A percentile compares a stretch with the other conserved stretches of the same genome.
Conservation (phyloP, 1,139 yeast genomes). For the Casaregolazyma suthepensis region DNA sequence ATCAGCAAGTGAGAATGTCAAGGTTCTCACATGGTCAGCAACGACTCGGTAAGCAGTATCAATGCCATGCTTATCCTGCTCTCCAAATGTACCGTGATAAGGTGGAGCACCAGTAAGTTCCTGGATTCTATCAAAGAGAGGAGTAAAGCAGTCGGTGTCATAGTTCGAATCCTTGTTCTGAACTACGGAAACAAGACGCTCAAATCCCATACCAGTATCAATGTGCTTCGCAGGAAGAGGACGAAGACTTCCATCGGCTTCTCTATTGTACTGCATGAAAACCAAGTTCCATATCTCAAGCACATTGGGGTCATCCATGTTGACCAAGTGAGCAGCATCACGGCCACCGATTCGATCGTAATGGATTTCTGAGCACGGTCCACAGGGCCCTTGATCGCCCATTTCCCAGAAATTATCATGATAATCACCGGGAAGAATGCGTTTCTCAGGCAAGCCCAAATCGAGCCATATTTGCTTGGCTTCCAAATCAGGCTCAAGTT, state of each 20-base stretch:
- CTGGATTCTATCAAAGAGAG: conserved; percentile 76
- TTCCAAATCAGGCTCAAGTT: conserved; percentile 90
- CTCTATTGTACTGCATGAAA: conserved; percentile 94
- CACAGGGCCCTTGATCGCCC: conserved; percentile 99
- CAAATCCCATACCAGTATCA: conserved; percentile 98
- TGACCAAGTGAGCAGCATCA: conserved; percentile 84
- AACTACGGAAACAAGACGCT: conserved; percentile 88
- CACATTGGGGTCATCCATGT: conserved; percentile 96
- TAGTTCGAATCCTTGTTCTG: conserved; percentile 89
- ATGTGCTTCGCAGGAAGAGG: conserved; percentile 89
- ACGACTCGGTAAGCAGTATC: conserved; percentile 97
- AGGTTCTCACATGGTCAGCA: conserved; percentile 97
- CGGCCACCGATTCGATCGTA: conserved; percentile 98
- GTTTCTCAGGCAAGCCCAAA: conserved; percentile 87
- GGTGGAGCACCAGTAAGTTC: conserved; percentile 91
- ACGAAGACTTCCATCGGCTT: conserved; percentile 73
- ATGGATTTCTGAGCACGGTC: conserved; percentile 97
- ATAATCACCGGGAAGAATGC: conserved; percentile 84
- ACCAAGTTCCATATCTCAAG: conserved; percentile 97
- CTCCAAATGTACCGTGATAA: conserved; percentile 87
- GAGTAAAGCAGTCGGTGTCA: conserved; percentile 94
- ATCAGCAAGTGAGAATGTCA: conserved; percentile 92
- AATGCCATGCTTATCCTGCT: conserved; percentile 85
- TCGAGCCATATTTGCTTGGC: conserved; percentile 82
- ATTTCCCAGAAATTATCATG: conserved; percentile 98